phyloP scores from a whole-genome alignment of 2,329 filamentous ascomycete genomes.

The Blastomyces parvus region DNA sequence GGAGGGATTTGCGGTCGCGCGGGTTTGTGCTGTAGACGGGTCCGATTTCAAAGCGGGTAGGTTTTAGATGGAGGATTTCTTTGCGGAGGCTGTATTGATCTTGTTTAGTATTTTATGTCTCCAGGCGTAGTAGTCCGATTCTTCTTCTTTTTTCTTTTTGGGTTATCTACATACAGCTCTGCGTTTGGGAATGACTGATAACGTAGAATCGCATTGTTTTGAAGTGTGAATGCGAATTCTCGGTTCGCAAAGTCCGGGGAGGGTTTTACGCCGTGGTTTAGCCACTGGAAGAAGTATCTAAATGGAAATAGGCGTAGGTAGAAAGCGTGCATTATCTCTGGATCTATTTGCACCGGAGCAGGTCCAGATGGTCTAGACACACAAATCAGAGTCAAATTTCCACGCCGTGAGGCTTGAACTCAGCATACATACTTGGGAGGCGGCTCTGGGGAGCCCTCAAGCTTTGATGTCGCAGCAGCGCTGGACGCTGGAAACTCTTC shows the following conservation, averaged over 20 bases:
- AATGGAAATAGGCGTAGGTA: slow-evolving; percentile 95
- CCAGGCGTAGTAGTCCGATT: slow-evolving; percentile 15
- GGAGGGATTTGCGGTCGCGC: slow-evolving; percentile 78
- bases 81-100: slow-evolving; percentile 59
- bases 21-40: slow-evolving; percentile 95
- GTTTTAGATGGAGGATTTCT: slow-evolving; percentile 78
- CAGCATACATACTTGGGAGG: slow-evolving; percentile 14
- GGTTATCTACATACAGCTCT: slow-evolving; percentile 43
- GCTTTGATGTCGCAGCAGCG: slow-evolving; percentile 38
- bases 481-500: slow-evolving; percentile 48
- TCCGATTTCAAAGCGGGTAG: slow-evolving; percentile 93
- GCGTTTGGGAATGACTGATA: slow-evolving; percentile 71
- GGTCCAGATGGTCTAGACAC: slow-evolving; percentile 22
- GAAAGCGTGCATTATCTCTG: slow-evolving; percentile 82
- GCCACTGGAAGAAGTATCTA: slow-evolving; percentile 90
- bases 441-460: slow-evolving; percentile 29
- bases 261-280: slow-evolving; percentile 83
- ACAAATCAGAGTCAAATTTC: not conserved
- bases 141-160: slow-evolving; percentile 24
- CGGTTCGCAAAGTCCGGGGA: slow-evolving; percentile 82
- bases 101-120: not conserved
- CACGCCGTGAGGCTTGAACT: slow-evolving; percentile 2
- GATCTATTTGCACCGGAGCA: slow-evolving; percentile 51
- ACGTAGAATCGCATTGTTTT: slow-evolving; percentile 81
- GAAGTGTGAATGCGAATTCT: slow-evolving; percentile 93